Evolutionary conservation across 768 basidiomycete genomes (phyloP), one percentile per base, ranked within the genome.

Genomic region (Psilocybe tampanensis): DNA sequence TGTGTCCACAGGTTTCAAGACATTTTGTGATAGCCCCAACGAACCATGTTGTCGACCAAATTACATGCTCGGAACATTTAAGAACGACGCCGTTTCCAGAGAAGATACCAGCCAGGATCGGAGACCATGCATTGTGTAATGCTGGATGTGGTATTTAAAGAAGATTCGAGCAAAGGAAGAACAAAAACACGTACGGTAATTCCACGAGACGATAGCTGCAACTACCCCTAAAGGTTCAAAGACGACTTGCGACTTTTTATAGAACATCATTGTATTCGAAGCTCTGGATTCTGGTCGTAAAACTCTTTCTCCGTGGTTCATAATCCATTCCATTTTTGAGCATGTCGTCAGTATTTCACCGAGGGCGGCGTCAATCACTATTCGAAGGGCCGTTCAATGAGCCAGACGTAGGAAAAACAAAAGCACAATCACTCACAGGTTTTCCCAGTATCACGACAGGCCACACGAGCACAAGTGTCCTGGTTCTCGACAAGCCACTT

Each of bases 281-380:
- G 78, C 77, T 62, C 97, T 80, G 11, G 79, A 81, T 63, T 94
- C 88, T 0, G 94, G 92, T 59, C 76, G 76, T 32, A 99, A 75
- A 39, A 81, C 85, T 21, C 78, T 73, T 69, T 97, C 94, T 39
- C 95, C 97, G 60, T 95, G 84, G 7, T 86, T 83, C 44, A 98
- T 81, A 17, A 98, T 68, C 91, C 91, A 98, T 62, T 96, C 91
- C 74, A 98, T 77, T 70, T 99, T 99, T 11, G 92, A 90, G 67
- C 92, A 91, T 0, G 94, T 97, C n/a, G 91, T 92, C 42, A 99
- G 67, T 61, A 98, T 90, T 73, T 99, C 97, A 33, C 97, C 97
- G 39, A 99, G 79, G 2, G 92, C 89, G 29, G 95, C 95, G 64
- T 98, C 96, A 58, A 98, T 80, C 70, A 95, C 95, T 97, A 60